Evolutionary conservation across 768 basidiomycete species (phyloP).

Genomic region (Xerocomus brunneocitrinus): DNA sequence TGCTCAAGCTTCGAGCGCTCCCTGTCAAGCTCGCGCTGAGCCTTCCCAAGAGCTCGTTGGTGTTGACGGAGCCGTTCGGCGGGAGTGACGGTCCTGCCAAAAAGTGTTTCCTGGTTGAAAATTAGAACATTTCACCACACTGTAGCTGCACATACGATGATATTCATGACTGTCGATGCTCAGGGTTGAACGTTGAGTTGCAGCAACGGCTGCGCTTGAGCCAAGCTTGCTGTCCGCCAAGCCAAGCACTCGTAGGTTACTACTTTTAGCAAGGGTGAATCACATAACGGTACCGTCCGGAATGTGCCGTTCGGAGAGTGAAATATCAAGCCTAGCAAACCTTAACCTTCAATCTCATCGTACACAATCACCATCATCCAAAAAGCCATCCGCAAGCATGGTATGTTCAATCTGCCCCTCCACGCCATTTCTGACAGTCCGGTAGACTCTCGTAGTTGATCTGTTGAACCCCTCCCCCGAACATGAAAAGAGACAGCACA

Average conservation of each 20-base stretch:
- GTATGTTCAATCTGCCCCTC: slow-evolving; percentile 5
- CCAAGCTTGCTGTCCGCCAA: background rate
- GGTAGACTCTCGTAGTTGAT: slow-evolving; percentile 91
- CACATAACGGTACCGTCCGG: slow-evolving; percentile 2
- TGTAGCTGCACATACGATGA: slow-evolving; percentile 47
- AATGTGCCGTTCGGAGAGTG: slow-evolving; percentile 13
- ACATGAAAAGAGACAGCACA: slow-evolving; percentile 86
- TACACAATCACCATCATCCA: slow-evolving; percentile 24
- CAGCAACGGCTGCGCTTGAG: slow-evolving; percentile 8
- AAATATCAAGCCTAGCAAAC: slow-evolving; percentile 20
- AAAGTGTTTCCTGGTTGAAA: slow-evolving; percentile 79
- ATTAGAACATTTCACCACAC: slow-evolving; percentile 7
- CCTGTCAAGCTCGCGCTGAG: slow-evolving; percentile 95
- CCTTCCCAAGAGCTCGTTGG: slow-evolving; percentile 92
- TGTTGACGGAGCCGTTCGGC: slow-evolving; percentile 96
- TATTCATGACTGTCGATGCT: slow-evolving; percentile 56
- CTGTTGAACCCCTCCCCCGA: slow-evolving; percentile 93
- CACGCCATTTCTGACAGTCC: slow-evolving; percentile 5
- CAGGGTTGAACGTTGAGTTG: slow-evolving; percentile 1
- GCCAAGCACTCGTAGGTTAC: background rate
- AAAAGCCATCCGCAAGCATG: slow-evolving; percentile 15
- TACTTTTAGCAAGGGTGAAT: background rate
- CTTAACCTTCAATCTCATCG: slow-evolving; percentile 19
- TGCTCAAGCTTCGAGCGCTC: slow-evolving; percentile 92
- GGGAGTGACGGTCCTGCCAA: slow-evolving; percentile 91